Percentiles rank a stretch among this genome's conserved stretches.
Conservation (phyloP, 2,329 filamentous ascomycete genomes). For the Trichoderma arundinaceum region DNA sequence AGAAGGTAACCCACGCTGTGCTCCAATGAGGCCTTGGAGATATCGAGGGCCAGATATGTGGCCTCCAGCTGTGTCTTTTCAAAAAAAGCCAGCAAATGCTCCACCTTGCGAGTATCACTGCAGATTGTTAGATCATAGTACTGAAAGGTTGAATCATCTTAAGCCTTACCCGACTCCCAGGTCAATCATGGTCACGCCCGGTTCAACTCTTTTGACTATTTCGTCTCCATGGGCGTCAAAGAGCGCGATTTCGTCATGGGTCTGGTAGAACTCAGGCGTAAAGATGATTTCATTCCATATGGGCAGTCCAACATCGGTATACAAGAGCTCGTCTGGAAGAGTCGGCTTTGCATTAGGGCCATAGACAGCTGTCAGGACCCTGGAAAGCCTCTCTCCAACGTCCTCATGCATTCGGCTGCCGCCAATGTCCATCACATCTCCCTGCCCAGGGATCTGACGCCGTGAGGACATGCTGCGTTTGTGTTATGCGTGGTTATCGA, state of each 20-base stretch:
- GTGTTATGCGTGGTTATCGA: background rate
- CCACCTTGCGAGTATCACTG: slow-evolving; percentile 51
- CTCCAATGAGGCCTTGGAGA: slow-evolving; percentile 46
- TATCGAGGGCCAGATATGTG: slow-evolving; percentile 50
- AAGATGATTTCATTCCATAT: slow-evolving; percentile 52
- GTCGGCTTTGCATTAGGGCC: slow-evolving; percentile 38
- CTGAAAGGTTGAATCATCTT: background rate
- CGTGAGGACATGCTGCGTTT: slow-evolving; percentile 12
- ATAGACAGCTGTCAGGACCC: slow-evolving; percentile 38
- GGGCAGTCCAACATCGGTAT: slow-evolving; percentile 46
- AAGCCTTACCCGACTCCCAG: slow-evolving; percentile 50
- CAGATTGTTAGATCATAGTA: background rate
- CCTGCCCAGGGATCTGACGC: slow-evolving; percentile 36
- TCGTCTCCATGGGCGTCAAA: slow-evolving; percentile 46
- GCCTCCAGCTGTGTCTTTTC: slow-evolving; percentile 40
- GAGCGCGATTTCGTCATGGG: slow-evolving; percentile 48
- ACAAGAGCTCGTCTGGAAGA: slow-evolving; percentile 50
- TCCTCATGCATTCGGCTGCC: slow-evolving; percentile 44
- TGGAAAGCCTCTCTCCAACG: slow-evolving; percentile 40
- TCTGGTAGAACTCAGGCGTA: slow-evolving; percentile 49
- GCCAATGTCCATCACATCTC: slow-evolving; percentile 48
- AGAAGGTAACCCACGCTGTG: slow-evolving; percentile 45
- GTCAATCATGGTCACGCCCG: slow-evolving; percentile 47
- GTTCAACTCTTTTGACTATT: slow-evolving; percentile 41
- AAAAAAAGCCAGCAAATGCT: slow-evolving; percentile 46